phyloP scores from a whole-genome alignment of 2,329 filamentous ascomycete species.

The Alternaria novae-zelandiae region DNA sequence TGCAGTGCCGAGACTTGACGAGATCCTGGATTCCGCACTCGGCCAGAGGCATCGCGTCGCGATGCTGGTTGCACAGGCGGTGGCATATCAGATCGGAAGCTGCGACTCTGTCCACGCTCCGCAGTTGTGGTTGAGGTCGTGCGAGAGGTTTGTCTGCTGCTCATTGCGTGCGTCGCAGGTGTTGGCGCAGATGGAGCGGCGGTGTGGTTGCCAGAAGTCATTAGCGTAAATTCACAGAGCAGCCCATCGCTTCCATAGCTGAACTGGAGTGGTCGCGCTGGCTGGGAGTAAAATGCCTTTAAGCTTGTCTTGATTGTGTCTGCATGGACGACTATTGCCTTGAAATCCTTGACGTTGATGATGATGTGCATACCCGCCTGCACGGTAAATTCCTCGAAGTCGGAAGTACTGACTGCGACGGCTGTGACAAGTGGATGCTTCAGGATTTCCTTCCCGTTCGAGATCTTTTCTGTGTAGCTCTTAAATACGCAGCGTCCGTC shows the following conservation, averaged over 20 bases:
- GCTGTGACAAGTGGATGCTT: conserved; percentile 83
- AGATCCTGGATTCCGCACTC: conserved; percentile 38
- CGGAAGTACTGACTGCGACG: conserved; percentile 75
- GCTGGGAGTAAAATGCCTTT: conserved; percentile 72
- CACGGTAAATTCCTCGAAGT: conserved; percentile 77
- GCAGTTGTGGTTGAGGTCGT: conserved; percentile 27
- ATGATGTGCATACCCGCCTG: conserved; percentile 79
- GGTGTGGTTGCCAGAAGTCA: conserved; percentile 74
- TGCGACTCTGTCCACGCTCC: conserved; percentile 29
- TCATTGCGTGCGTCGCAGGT: conserved; percentile 17
- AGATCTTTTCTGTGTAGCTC: conserved; percentile 80
- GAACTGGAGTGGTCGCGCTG: conserved; percentile 74
- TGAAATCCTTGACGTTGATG: conserved; percentile 83
- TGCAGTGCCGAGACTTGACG: conserved; percentile 26
- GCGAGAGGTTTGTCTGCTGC: conserved; percentile 43
- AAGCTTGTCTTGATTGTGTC: conserved; percentile 71
- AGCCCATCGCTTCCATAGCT: conserved; percentile 73
- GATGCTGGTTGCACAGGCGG: conserved; percentile 48
- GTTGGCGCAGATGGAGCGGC: conserved; percentile 39
- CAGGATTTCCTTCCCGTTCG: conserved; percentile 73
- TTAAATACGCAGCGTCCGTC: conserved; percentile 75
- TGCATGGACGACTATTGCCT: conserved; percentile 78
- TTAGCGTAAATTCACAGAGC: conserved; percentile 77
- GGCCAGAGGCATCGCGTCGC: conserved; percentile 33
- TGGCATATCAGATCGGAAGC: conserved; percentile 50